Evolutionary conservation across 305 asterid species (phyloP).

Genomic region (Fraxinus latifolia): DNA sequence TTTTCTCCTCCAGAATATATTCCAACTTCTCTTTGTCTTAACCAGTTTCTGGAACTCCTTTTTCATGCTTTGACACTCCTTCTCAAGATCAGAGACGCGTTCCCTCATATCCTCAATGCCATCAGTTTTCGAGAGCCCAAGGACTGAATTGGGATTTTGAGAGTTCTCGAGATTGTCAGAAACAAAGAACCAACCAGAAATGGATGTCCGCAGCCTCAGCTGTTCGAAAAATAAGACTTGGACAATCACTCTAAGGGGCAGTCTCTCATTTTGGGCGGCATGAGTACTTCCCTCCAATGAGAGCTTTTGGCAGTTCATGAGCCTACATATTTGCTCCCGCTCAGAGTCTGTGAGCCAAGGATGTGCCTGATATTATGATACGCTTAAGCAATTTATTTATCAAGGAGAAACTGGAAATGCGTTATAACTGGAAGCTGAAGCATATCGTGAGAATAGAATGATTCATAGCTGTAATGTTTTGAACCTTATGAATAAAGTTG

Average conservation of each 20-base stretch:
- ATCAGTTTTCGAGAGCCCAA: constrained; percentile 31
- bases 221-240: constrained; percentile 89
- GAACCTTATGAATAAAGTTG: neutral
- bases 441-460: neutral
- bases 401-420: neutral
- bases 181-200: constrained; percentile 82
- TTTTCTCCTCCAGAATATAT: constrained; percentile 67
- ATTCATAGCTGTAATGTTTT: neutral
- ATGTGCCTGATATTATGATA: constrained; percentile 50
- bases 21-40: constrained; percentile 68
- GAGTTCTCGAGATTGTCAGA: constrained; percentile 63
- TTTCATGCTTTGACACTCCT: constrained; percentile 74
- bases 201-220: constrained; percentile 79
- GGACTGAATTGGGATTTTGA: constrained; percentile 44
- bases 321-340: constrained; percentile 75
- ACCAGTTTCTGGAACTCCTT: constrained; percentile 64
- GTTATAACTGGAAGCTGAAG: neutral
- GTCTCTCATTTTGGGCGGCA: constrained; percentile 88
- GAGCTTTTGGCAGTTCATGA: constrained; percentile 87
- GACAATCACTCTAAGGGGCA: constrained; percentile 79
- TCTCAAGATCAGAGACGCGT: constrained; percentile 69
- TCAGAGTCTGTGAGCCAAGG: constrained; percentile 79
- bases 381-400: neutral
- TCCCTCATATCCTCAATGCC: constrained; percentile 62
- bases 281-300: constrained; percentile 89